These are phyloP conservation scores for Auriscalpium vulgare DNA, from an alignment of 768 basidiomycete species.

Conservation along the genomic window DNA sequence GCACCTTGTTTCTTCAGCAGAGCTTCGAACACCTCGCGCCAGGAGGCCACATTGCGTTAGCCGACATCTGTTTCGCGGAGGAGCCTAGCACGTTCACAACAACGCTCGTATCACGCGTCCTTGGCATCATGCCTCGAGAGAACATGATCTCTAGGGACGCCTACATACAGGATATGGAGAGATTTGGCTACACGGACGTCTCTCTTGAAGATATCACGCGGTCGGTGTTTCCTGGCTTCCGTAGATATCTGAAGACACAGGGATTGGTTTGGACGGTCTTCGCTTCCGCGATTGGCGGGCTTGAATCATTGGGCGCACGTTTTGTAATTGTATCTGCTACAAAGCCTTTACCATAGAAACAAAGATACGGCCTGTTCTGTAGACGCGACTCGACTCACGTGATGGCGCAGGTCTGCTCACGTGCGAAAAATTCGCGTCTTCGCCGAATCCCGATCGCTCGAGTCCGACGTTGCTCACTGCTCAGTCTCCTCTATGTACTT, in stretches of 20 bases:
- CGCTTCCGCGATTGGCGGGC: slow-evolving; percentile 29
- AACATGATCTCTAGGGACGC: slow-evolving; percentile 41
- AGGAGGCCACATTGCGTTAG: slow-evolving; percentile 49
- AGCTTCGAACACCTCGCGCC: slow-evolving; percentile 35
- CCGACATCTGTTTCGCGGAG: slow-evolving; percentile 48
- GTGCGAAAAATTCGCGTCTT: no score
- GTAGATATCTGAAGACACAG: slow-evolving; percentile 35
- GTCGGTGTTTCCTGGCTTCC: slow-evolving; percentile 53
- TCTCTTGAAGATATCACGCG: slow-evolving; percentile 47
- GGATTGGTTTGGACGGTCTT: slow-evolving; percentile 40
- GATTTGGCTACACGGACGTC: slow-evolving; percentile 47
- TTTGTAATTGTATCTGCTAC: slow-evolving; percentile 38
- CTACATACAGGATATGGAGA: slow-evolving; percentile 36
- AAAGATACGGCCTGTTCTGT: no score
- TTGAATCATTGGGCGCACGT: slow-evolving; percentile 31
- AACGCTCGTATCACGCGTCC: slow-evolving; percentile 26
- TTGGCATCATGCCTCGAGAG: slow-evolving; percentile 32
- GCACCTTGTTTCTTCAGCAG: slow-evolving; percentile 44
- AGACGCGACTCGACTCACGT: no score
- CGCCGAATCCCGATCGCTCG: no score
- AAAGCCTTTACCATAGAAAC: slow-evolving; percentile 4
- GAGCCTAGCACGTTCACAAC: slow-evolving; percentile 9
- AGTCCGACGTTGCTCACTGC: no score
- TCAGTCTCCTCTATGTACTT: no score
- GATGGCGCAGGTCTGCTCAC: no score